Evolutionary conservation across 441 rosid genomes (phyloP), one percentile per base, ranked within the genome.

Genomic region (Geranium incanum): DNA sequence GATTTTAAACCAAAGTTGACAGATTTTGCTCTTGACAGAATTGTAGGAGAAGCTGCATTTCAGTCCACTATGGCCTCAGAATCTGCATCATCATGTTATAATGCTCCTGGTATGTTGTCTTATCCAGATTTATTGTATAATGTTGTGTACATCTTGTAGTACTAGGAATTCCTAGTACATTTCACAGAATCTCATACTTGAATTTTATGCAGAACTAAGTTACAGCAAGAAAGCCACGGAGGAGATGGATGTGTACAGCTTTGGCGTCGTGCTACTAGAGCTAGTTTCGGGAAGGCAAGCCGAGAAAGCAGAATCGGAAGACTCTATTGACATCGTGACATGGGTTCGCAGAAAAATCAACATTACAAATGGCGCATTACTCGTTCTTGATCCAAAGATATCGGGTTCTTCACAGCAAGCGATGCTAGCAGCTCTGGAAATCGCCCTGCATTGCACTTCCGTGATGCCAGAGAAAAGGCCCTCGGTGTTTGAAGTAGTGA

Each of bases 311-410:
- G 78, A 78, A 66, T 75, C 89, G 33, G 72, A 45, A 0, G 88
- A 85, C 33, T 84, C 84, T 33, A 77, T 89, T 36, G 95, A 91
- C 63, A 80, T 93, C 3, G 89, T 93, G 86, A 93, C 83, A 75
- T 89, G 88, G 89, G 96, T 93, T 66, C 81, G 98, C 52, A 82
- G 98, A 80, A 93, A 87, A 80, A 89, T 93, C 80, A 91, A 93
- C 86, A 80, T 93, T 66, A 78, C 81, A 5, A 81, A 86, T 15
- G 97, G 98, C 21, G 89, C 87, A 59, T 62, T 73, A 9, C 85
- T 84, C 78, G 90, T 91, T 80, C 84, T 93, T 36, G 98, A 93
- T 80, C 82, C 89, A 4, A 88, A 79, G 74, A 83, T 91, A 78
- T 81, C 88, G 0, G 68, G 41, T 38, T 72, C 84, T 78, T 87